Conservation (phyloP, 345 rosid genomes). For the Excoecaria cochinchinensis region DNA sequence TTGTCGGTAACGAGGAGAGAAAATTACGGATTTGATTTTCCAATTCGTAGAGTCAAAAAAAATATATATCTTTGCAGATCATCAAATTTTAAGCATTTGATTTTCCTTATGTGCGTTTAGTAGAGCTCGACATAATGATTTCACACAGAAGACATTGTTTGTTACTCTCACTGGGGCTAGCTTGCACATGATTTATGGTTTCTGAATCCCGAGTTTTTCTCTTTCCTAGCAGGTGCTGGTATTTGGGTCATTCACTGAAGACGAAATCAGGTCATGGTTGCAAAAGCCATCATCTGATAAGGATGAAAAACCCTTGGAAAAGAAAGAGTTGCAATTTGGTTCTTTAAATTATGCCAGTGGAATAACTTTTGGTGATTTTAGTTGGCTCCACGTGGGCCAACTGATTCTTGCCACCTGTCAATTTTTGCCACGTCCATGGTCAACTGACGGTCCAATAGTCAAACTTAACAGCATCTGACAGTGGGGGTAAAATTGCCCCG, state of each 20-base stretch:
- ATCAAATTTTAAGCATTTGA: background rate
- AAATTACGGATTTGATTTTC: background rate
- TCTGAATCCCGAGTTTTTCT: no score
- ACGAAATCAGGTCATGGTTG: constrained; percentile 70
- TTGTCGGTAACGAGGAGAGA: background rate
- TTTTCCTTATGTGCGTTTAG: background rate
- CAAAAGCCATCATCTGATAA: constrained; percentile 39
- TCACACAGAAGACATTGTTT: no score
- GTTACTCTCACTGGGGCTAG: no score
- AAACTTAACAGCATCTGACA: no score
- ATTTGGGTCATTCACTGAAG: constrained; percentile 93
- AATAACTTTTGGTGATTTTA: no score
- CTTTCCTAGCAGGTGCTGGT: constrained; percentile 43
- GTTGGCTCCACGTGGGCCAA: no score
- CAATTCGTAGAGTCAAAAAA: no score
- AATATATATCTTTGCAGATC: background rate
- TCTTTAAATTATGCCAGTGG: constrained; percentile 38
- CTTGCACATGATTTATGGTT: no score
- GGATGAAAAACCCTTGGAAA: constrained; percentile 41
- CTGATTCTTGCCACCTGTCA: no score
- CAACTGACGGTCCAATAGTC: no score
- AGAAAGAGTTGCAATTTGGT: constrained; percentile 50
- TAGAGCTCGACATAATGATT: background rate
- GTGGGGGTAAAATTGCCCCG: no score
- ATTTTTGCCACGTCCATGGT: no score